Evolutionary conservation across 176 grass and related monocot genomes (phyloP), one percentile per base, ranked within the genome.

Genomic region (Elaeis guineensis): DNA sequence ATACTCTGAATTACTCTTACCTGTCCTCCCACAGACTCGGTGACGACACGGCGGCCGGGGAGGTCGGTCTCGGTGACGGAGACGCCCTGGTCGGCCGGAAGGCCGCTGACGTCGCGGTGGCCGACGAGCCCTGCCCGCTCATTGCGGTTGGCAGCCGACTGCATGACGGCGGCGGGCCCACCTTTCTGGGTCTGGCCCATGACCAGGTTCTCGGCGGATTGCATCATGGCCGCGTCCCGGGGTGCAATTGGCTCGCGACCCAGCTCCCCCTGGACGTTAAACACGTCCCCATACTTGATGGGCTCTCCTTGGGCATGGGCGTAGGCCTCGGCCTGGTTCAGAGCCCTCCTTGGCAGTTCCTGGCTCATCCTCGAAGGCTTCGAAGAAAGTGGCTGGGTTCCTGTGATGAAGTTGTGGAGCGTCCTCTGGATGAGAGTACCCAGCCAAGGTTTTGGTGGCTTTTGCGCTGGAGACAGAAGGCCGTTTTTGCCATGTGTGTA

Each of bases 1-100:
- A 58, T 16, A 21, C 4, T 14, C 55, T 4, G 7, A 15, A 12
- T 58, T 21, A 14, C 11, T 0, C 59, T 17, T 17, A 69, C 78
- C 89, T 76, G 23, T 24, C 85, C 82, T 16, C 76, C 90, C 19
- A 89, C 62, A 57, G 61, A 75, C 63, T 95, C 90, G 2, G 82
- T 76, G 72, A 89, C 53, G 25, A 89, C 67, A 17, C 66, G 75
- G 50, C 66, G 78, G 16, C 73, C 79, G 0, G 57, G 65, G 12
- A 89, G 18, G 19, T 78, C 82, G 17, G 69, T 59, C 67, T 89
- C 72, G 11, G 82, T 54, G 70, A 95, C 67, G 15, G 73, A 32
- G 50, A 82, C 77, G 3, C 82, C 79, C 5, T 63, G 51, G 19
- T 65, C 65, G 0, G 61, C 62, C 1, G 70, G 62, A 24, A 26